Conservation (phyloP, 768 basidiomycete genomes). For the Tricholoma matsutake region DNA sequence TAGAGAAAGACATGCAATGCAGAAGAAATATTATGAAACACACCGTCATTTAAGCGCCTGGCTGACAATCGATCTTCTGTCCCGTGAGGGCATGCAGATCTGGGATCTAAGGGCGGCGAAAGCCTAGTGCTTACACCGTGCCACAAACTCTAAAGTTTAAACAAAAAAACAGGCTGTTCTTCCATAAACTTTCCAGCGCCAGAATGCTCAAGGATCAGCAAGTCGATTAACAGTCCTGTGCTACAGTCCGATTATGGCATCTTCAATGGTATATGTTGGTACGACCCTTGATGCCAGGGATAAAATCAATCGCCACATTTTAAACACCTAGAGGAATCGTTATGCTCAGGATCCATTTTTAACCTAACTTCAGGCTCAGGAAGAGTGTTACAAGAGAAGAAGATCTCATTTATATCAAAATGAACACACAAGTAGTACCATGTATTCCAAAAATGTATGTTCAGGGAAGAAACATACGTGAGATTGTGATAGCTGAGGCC, state of each 20-base stretch:
- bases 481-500: too few relatives aligned
- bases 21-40: not conserved
- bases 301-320: too few relatives aligned
- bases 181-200: not conserved
- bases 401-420: too few relatives aligned
- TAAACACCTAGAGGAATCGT: too few relatives aligned
- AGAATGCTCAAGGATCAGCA: not conserved
- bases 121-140: not conserved
- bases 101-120: not conserved
- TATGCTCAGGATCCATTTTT: too few relatives aligned
- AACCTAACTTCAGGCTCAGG: too few relatives aligned
- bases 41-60: not conserved
- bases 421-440: too few relatives aligned
- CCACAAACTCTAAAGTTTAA: not conserved
- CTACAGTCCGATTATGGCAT: not conserved
- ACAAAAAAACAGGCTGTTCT: not conserved
- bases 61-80: slow-evolving; percentile 2
- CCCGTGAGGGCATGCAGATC: not conserved
- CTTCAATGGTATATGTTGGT: not conserved
- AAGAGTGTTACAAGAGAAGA: too few relatives aligned
- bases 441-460: too few relatives aligned
- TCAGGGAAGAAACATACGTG: too few relatives aligned
- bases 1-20: not conserved
- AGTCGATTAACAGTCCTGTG: not conserved
- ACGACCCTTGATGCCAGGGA: too few relatives aligned